Conservation (phyloP, 441 rosid genomes). For the Gossypium laxum region DNA sequence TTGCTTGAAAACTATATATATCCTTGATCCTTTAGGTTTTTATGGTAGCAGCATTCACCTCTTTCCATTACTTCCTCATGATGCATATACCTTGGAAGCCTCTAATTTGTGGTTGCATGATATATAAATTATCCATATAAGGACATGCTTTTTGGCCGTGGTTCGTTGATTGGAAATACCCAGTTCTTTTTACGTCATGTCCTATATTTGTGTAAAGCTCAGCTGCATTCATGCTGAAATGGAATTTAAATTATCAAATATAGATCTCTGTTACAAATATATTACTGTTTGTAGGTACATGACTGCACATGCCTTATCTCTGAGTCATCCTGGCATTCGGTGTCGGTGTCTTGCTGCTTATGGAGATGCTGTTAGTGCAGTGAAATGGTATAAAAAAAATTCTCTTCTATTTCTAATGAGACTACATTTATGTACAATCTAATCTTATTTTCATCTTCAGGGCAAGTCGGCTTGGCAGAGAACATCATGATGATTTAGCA, state of each 20-base stretch:
- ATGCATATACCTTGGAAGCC: background rate
- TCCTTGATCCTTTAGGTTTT: background rate
- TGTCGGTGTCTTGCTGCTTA: slow-evolving; percentile 97
- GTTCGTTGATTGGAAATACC: background rate
- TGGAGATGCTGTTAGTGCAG: slow-evolving; percentile 98
- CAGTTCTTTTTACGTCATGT: background rate
- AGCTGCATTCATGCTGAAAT: background rate
- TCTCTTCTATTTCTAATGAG: slow-evolving; percentile 9
- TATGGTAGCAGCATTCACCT: slow-evolving; percentile 2
- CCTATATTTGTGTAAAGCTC: background rate
- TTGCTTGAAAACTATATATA: slow-evolving; percentile 1
- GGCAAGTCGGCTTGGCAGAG: slow-evolving; percentile 99
- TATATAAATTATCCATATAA: background rate
- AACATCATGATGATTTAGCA: slow-evolving; percentile 96
- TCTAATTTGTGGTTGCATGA: background rate
- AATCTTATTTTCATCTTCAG: slow-evolving; percentile 33
- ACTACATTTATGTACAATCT: slow-evolving; percentile 14
- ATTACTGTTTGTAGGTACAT: slow-evolving; percentile 54
- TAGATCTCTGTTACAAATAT: background rate
- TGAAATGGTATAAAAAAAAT: slow-evolving; percentile 58
- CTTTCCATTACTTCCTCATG: background rate
- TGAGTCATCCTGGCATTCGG: slow-evolving; percentile 94
- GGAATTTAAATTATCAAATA: background rate
- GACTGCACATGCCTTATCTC: slow-evolving; percentile 92
- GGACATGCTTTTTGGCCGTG: background rate